Conservation (phyloP, 768 basidiomycete genomes). For the Amanita subjunquillea region DNA sequence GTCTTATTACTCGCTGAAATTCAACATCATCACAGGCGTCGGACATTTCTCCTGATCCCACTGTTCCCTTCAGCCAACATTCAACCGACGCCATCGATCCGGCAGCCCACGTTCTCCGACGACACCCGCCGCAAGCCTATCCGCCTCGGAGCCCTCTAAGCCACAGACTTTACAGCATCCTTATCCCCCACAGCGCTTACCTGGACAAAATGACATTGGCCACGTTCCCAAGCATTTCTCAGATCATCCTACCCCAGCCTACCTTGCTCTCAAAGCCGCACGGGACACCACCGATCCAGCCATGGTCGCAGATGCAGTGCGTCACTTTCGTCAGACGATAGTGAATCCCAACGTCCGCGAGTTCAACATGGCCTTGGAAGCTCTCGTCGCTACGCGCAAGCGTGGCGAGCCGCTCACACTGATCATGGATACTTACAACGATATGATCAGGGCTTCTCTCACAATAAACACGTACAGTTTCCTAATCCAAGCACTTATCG, state of each 20-base stretch:
- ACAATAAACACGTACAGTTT: slow-evolving; percentile 49
- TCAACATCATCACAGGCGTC: slow-evolving; percentile 24
- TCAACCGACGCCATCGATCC: slow-evolving; percentile 7
- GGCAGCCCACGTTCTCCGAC: slow-evolving; percentile 8
- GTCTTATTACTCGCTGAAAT: slow-evolving; percentile 34
- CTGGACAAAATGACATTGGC: neutral
- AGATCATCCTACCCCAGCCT: slow-evolving; percentile 9
- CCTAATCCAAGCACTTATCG: slow-evolving; percentile 52
- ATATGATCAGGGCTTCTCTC: slow-evolving; percentile 52
- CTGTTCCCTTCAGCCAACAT: slow-evolving; percentile 3
- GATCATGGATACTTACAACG: slow-evolving; percentile 61
- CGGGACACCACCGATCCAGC: slow-evolving; percentile 15
- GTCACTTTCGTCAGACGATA: slow-evolving; percentile 18
- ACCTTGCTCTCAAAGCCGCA: slow-evolving; percentile 16
- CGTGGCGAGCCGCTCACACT: slow-evolving; percentile 43
- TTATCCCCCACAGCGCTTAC: slow-evolving; percentile 1
- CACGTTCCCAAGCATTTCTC: neutral
- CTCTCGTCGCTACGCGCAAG: slow-evolving; percentile 34
- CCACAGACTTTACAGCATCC: slow-evolving; percentile 10
- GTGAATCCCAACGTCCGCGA: slow-evolving; percentile 31
- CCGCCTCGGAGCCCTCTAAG: slow-evolving; percentile 13
- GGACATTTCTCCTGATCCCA: neutral
- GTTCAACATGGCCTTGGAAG: slow-evolving; percentile 56
- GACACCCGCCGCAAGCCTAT: neutral
- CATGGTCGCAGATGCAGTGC: slow-evolving; percentile 24